Evolutionary conservation across 345 rosid genomes (phyloP), one percentile per base, ranked within the genome.

Genomic region (Brassica incana): DNA sequence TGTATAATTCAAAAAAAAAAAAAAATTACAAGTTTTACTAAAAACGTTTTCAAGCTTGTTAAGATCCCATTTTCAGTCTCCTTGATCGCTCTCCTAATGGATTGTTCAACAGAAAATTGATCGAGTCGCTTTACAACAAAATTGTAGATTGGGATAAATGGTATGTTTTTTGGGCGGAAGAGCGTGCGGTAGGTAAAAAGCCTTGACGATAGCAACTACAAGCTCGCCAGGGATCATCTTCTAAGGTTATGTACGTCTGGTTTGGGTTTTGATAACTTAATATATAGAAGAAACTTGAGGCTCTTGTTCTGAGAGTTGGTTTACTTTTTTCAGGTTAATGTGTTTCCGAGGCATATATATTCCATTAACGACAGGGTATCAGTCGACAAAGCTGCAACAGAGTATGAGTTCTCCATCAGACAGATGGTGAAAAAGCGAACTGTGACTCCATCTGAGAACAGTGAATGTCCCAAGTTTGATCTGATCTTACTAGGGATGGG

Each of bases 401-500:
- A 88, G 52, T 92, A 95, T 73, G 92, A 85, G 85, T 90, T 91
- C 62, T 87, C 70, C 30, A 88, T 95, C 60, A 85, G 94, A 36
- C 97, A 92, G 84, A 78, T 88, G 66, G 97, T 91, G 80, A 90
- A 84, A 79, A 70, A 88, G 20, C 86, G 94, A 20, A 86, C 87
- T 56, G 85, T 92, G 75, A 68, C 82, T 67, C 93, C 85, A 5
- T 92, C 99, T 7, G 94, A 89, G 40, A 81, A 83, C 38, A 86
- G 90, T 69, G 97, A 91, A 86, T 91, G 92, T 78, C 99, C 99
- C 60, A 95, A 83, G 84, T 95, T 95, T 72, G 97, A 95, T 78
- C 90, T 95, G 66, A 84, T 91, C 74, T 95, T 92, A 68, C 99
- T 95, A 2, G 94, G 90, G 45, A 88, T 95, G 97, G 99, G 70